Evolutionary conservation across 768 basidiomycete genomes (phyloP), one percentile per base, ranked within the genome.

Genomic region (Lyophyllum shimeji): DNA sequence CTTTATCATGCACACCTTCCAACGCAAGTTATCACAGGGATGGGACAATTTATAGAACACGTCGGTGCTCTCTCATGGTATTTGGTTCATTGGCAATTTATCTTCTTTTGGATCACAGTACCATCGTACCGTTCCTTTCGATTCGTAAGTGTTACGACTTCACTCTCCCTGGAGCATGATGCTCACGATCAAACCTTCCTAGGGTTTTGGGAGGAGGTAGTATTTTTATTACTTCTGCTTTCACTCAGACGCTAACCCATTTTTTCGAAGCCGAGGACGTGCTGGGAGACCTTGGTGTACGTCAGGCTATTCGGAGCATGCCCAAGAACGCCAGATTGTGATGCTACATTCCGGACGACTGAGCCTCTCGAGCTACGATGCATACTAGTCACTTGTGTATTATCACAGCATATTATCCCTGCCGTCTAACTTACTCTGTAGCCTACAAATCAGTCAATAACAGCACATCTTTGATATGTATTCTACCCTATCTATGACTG

Each of bases 251-350:
- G 17, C 40, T 43, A 55, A 40, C 64, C 51, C 50, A 57, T 46
- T 42, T 44, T 47, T 45, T 46, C 56, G 8, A 53, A 78, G 88
- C 89, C 57, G 87, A 90, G 68, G 89, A 90, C 60, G 90, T 93
- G 9, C 72, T 93, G 53, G 85, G 84, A 17, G 91, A 93, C 65
- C 76, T 94, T 25, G 91, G 92, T 46, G 90, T 92, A 8, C 80
- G 91, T 46, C 90, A 92, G 67, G 90, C 90, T 0, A 80, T 92
- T 63, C 81, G 87, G 43, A 75, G 73, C 18, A 92, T 93, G 81
- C 91, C 90, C 7, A 80, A 82, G 75, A 81, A 87, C 63, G 79
- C 77, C 20, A 78, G 82, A 55, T 67, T 92, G 64, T 93, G 73
- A 65, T 47, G n/a, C n/a, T 20, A 34, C 29, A 3, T 25, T 27